Evolutionary conservation across 192 early-diverging fungal species (phyloP).

Genomic region (Geranomyces variabilis): DNA sequence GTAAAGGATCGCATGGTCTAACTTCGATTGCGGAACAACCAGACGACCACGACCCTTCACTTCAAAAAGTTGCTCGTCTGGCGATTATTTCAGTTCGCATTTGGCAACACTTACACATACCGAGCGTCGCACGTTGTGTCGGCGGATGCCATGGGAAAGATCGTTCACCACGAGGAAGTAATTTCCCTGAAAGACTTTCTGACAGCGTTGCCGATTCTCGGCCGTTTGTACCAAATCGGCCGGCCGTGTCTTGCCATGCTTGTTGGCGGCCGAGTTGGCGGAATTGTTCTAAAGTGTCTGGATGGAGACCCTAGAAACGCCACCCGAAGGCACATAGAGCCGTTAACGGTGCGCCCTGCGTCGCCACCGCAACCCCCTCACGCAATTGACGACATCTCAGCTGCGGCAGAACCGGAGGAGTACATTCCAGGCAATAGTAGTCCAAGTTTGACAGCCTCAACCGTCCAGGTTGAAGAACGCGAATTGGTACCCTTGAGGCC

Average conservation of each 20-base stretch:
- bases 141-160: background rate
- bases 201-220: background rate
- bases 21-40: too few species aligned
- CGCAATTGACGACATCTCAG: too few species aligned
- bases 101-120: background rate
- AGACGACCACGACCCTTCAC: background rate
- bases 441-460: background rate
- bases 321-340: too few species aligned
- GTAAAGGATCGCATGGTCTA: background rate
- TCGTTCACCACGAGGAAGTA: background rate
- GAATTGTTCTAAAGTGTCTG: background rate
- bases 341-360: too few species aligned
- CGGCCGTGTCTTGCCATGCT: slow-evolving; percentile 10
- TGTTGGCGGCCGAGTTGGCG: slow-evolving; percentile 1
- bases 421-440: background rate
- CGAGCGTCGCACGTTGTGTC: background rate
- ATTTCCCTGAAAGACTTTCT: slow-evolving; percentile 1
- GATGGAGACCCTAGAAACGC: background rate
- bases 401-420: too few species aligned
- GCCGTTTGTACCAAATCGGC: background rate
- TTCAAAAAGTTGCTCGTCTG: background rate
- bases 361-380: too few species aligned
- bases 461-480: background rate
- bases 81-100: background rate
- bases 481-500: background rate